Percentiles rank a stretch among this genome's conserved stretches.
Conservation (phyloP, 2,329 filamentous ascomycete genomes). For the Trichoderma afroharzianum region DNA sequence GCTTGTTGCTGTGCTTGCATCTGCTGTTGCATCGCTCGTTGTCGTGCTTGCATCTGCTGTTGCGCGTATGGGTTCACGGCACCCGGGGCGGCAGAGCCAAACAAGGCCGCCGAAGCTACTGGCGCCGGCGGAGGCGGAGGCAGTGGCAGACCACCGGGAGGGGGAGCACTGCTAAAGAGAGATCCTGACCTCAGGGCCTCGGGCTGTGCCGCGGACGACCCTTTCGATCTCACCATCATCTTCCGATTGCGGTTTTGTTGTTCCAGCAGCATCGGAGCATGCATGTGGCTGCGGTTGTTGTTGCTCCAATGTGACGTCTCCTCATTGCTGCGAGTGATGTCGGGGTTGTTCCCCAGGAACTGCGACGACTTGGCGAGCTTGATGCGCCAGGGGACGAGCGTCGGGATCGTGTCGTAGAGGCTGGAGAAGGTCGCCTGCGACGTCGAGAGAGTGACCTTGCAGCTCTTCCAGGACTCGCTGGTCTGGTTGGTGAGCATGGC, state of each 20-base stretch:
- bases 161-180: not conserved
- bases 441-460: conserved; percentile 59
- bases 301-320: conserved; percentile 25
- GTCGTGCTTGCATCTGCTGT: not conserved
- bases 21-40: not conserved
- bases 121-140: not conserved
- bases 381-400: conserved; percentile 55
- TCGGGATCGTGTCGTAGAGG: conserved; percentile 53
- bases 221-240: not conserved
- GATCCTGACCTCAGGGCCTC: not conserved
- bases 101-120: not conserved
- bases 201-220: not conserved
- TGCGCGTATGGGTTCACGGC: not conserved
- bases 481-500: conserved; percentile 60
- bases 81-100: not conserved
- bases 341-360: conserved; percentile 18
- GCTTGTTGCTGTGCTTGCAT: not conserved
- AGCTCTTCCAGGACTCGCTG: conserved; percentile 60
- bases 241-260: not conserved
- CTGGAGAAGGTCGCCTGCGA: conserved; percentile 58
- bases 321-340: conserved; percentile 38
- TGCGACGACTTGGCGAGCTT: conserved; percentile 36
- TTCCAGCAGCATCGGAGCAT: not conserved
- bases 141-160: too few species aligned
- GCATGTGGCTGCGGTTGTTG: not conserved